Percentiles rank a stretch among this genome's conserved stretches.
These are phyloP conservation scores for Debaryomycetaceae sp. DNA, from an alignment of 1,139 yeast species.

Conservation along the genomic window DNA sequence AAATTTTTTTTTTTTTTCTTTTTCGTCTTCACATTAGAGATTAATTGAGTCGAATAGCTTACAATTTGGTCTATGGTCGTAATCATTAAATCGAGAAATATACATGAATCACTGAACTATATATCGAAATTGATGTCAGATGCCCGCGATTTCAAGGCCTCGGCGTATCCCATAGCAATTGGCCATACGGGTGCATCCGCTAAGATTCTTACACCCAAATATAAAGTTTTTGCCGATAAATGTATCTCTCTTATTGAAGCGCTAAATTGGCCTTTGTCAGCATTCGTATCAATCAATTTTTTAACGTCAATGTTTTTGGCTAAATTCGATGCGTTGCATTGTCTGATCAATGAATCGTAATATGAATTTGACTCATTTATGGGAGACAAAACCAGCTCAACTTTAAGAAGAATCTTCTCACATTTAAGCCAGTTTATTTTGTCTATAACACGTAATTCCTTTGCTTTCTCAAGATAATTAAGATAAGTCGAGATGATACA, in stretches of 20 bases:
- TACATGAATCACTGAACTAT: not conserved
- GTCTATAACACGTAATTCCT: conserved; percentile 37
- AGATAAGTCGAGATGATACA: conserved; percentile 61
- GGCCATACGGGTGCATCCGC: conserved; percentile 89
- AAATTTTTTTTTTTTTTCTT: not conserved
- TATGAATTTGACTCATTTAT: conserved; percentile 26
- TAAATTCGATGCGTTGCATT: conserved; percentile 50
- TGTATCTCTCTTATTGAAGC: conserved; percentile 34
- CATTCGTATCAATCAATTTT: conserved; percentile 12
- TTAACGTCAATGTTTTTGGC: conserved; percentile 7
- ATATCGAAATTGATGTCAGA: conserved; percentile 18
- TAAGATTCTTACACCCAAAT: conserved; percentile 65
- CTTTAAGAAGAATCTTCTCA: conserved; percentile 48
- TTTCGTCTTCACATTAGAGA: not conserved
- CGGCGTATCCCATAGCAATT: conserved; percentile 69
- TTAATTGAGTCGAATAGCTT: not conserved
- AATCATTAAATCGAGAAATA: not conserved
- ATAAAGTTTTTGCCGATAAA: conserved; percentile 54
- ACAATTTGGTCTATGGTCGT: not conserved
- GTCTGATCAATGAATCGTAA: conserved; percentile 50
- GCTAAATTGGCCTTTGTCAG: conserved; percentile 42
- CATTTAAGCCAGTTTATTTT: conserved; percentile 50
- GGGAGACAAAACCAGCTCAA: conserved; percentile 49
- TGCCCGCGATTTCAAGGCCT: conserved; percentile 68
- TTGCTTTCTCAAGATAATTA: conserved; percentile 45